Evolutionary conservation across 805 yeast species (phyloP).

Genomic region (Peterozyma toletana): DNA sequence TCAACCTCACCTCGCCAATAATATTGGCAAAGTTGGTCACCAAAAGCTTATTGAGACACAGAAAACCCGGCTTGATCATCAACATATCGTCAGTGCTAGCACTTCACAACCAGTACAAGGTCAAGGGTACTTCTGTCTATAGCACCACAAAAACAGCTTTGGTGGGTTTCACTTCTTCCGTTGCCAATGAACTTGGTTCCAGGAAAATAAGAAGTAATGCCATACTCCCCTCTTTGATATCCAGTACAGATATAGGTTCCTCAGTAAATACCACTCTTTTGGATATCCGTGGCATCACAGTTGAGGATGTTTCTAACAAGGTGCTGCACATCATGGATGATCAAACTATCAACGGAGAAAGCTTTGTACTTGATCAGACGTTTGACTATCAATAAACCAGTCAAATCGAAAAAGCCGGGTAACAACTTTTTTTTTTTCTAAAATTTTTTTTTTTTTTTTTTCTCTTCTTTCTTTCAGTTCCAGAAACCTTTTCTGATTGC

Average conservation of each 20-base stretch:
- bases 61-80: conserved; percentile 33
- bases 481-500: background rate
- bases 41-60: conserved; percentile 39
- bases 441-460: conserved; percentile 11
- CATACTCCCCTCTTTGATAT: conserved; percentile 59
- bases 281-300: conserved; percentile 4
- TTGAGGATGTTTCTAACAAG: conserved; percentile 9
- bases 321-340: conserved; percentile 4
- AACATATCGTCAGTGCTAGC: conserved; percentile 66
- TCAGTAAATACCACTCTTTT: conserved; percentile 16
- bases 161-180: conserved; percentile 48
- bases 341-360: background rate
- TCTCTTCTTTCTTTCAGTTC: conserved; percentile 3
- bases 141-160: conserved; percentile 69
- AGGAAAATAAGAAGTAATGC: conserved; percentile 54
- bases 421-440: background rate
- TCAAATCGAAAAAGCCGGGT: background rate
- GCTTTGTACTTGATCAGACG: background rate
- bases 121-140: conserved; percentile 59
- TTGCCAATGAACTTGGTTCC: conserved; percentile 54
- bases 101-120: conserved; percentile 21
- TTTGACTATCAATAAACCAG: background rate
- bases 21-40: conserved; percentile 45
- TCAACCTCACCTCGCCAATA: conserved; percentile 59
- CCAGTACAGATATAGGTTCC: conserved; percentile 61